phyloP scores from a whole-genome alignment of 495 filamentous ascomycete genomes.

The Oleoguttula mirabilis region DNA sequence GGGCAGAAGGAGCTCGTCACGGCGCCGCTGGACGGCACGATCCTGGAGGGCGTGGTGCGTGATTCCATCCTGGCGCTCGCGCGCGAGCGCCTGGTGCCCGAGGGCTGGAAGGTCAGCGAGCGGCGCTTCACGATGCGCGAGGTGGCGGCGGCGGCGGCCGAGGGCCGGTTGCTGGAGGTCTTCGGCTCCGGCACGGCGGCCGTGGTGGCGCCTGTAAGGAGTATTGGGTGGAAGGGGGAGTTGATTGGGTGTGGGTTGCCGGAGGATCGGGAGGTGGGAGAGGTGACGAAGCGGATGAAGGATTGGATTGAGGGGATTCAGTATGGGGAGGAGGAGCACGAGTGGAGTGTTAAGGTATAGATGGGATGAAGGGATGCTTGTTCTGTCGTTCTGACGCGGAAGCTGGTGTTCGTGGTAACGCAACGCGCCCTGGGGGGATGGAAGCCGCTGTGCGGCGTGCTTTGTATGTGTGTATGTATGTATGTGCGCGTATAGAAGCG shows the following conservation, averaged over 20 bases:
- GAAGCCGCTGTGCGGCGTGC: too few species aligned
- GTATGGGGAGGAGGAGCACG: conserved; percentile 83
- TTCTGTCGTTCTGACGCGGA: too few species aligned
- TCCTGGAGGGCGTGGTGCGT: conserved; percentile 84
- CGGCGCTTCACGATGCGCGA: conserved; percentile 81
- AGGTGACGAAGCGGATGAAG: conserved; percentile 76
- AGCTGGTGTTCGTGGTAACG: too few species aligned
- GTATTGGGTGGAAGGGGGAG: conserved; percentile 72
- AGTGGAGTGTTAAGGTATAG: conserved; percentile 73
- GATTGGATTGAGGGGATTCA: conserved; percentile 90
- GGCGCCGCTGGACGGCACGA: conserved; percentile 91
- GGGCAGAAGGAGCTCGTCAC: conserved; percentile 85
- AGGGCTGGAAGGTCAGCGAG: conserved; percentile 83
- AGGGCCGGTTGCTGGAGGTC: conserved; percentile 79
- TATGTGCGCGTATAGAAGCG: too few species aligned
- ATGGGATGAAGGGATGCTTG: too few species aligned
- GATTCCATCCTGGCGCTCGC: conserved; percentile 78
- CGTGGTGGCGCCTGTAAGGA: conserved; percentile 67
- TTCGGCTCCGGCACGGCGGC: conserved; percentile 91
- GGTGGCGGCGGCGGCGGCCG: conserved; percentile 61
- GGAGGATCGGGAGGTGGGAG: conserved; percentile 71
- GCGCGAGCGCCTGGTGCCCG: conserved; percentile 62
- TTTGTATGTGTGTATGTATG: too few species aligned
- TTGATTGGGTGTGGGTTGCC: conserved; percentile 65
- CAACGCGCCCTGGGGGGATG: too few species aligned